phyloP scores from a whole-genome alignment of 495 filamentous ascomycete species.

The Penicillium antarcticum region DNA sequence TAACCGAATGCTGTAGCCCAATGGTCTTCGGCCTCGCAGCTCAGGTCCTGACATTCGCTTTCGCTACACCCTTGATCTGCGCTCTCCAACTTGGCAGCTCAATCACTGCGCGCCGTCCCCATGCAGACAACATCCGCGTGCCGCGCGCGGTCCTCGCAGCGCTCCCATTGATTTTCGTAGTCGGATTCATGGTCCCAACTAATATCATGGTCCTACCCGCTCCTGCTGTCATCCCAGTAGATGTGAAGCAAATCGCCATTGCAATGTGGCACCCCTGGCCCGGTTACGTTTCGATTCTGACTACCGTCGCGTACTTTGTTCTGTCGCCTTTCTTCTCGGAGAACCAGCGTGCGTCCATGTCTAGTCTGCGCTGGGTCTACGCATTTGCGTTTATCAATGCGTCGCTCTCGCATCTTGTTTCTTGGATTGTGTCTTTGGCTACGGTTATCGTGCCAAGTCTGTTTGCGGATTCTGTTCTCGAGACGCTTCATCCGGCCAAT shows the following conservation, averaged over 20 bases:
- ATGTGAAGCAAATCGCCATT: conserved; percentile 54
- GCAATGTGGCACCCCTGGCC: conserved; percentile 62
- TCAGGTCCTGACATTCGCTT: conserved; percentile 52
- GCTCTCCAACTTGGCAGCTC: conserved; percentile 53
- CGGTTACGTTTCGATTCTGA: conserved; percentile 39
- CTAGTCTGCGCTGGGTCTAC: conserved; percentile 51
- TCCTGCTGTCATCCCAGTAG: conserved; percentile 37
- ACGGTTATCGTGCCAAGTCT: conserved; percentile 34
- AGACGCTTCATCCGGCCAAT: conserved; percentile 33
- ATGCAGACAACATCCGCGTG: conserved; percentile 45
- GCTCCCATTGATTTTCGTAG: conserved; percentile 43
- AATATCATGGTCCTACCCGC: conserved; percentile 50
- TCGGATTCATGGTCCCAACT: conserved; percentile 52
- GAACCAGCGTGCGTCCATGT: conserved; percentile 34
- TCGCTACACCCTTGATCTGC: conserved; percentile 51
- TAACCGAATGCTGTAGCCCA: conserved; percentile 30
- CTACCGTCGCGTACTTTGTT: conserved; percentile 26
- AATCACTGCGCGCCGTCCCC: conserved; percentile 42
- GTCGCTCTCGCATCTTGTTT: conserved; percentile 44
- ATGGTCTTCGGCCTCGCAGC: conserved; percentile 49
- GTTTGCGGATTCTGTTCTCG: conserved; percentile 27
- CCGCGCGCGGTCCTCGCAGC: conserved; percentile 43
- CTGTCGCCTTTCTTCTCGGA: conserved; percentile 35
- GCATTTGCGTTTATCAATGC: conserved; percentile 48
- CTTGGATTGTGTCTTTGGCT: conserved; percentile 42